These are phyloP conservation scores for Cordyceps tenuipes DNA, from an alignment of 2,329 filamentous ascomycete genomes.

Conservation along the genomic window DNA sequence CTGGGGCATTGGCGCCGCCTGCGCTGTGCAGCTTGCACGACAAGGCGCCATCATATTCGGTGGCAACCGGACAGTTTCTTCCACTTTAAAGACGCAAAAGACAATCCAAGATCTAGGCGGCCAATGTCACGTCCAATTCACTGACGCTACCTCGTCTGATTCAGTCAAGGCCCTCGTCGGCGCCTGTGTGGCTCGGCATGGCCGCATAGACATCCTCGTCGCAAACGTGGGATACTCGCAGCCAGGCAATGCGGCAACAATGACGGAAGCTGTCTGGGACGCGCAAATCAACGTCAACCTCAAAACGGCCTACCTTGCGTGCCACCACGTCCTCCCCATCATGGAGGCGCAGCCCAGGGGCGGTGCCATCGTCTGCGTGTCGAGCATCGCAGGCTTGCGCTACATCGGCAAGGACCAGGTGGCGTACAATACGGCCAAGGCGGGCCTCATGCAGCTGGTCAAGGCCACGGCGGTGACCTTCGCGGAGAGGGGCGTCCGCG, in stretches of 20 bases:
- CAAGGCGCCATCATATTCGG: slow-evolving; percentile 42
- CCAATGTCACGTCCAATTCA: slow-evolving; percentile 31
- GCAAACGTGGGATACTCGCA: slow-evolving; percentile 54
- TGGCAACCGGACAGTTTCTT: slow-evolving; percentile 36
- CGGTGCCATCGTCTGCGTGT: slow-evolving; percentile 38
- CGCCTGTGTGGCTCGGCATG: slow-evolving; percentile 41
- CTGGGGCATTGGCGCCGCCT: slow-evolving; percentile 45
- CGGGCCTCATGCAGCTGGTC: slow-evolving; percentile 42
- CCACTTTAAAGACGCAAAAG: slow-evolving; percentile 30
- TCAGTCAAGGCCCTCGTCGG: slow-evolving; percentile 46
- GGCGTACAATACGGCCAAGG: slow-evolving; percentile 44
- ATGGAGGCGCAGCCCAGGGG: slow-evolving; percentile 39
- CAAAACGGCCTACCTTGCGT: slow-evolving; percentile 46
- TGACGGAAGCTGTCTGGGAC: slow-evolving; percentile 43
- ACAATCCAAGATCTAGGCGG: slow-evolving; percentile 28
- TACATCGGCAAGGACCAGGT: slow-evolving; percentile 43
- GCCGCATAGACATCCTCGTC: slow-evolving; percentile 50
- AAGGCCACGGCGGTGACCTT: slow-evolving; percentile 43
- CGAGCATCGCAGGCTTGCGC: slow-evolving; percentile 42
- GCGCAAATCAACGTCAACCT: slow-evolving; percentile 46
- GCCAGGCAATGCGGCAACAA: slow-evolving; percentile 38
- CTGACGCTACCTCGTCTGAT: slow-evolving; percentile 42
- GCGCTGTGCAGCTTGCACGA: slow-evolving; percentile 36
- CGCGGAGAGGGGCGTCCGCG: slow-evolving; percentile 34
- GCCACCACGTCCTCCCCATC: slow-evolving; percentile 43